Evolutionary conservation across 345 rosid genomes (phyloP).

Genomic region (Populus tremula): DNA sequence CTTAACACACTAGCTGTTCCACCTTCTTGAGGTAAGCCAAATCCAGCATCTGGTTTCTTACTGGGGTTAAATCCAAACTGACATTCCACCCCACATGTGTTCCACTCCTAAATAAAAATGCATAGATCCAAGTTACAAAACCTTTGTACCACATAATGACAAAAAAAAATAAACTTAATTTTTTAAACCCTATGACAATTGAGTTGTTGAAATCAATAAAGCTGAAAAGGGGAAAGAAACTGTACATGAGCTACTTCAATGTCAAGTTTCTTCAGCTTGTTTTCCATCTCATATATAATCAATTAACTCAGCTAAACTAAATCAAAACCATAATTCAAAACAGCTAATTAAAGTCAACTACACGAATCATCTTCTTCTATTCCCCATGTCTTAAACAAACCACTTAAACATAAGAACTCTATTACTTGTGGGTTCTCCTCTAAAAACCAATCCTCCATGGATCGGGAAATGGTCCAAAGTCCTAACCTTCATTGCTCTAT

Average conservation of each 20-base stretch:
- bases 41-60: constrained; percentile 61
- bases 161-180: not conserved
- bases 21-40: constrained; percentile 42
- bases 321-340: not conserved
- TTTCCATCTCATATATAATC: not conserved
- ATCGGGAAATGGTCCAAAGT: not conserved
- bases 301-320: not conserved
- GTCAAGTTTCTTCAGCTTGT: not conserved
- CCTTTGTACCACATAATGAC: not conserved
- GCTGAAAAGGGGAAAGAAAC: not conserved
- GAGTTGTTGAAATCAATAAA: not conserved
- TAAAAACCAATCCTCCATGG: not conserved
- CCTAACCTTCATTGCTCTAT: not conserved
- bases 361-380: not conserved
- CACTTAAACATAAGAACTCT: not conserved
- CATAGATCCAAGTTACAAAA: not conserved
- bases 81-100: constrained; percentile 66
- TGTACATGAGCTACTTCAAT: not conserved
- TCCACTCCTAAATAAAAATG: constrained; percentile 51
- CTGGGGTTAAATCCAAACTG: constrained; percentile 46
- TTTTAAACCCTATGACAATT: not conserved
- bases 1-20: constrained; percentile 56
- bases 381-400: not conserved
- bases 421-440: not conserved
- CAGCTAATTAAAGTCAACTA: not conserved